phyloP scores from a whole-genome alignment of 768 basidiomycete genomes.

The Podaxis pistillaris region DNA sequence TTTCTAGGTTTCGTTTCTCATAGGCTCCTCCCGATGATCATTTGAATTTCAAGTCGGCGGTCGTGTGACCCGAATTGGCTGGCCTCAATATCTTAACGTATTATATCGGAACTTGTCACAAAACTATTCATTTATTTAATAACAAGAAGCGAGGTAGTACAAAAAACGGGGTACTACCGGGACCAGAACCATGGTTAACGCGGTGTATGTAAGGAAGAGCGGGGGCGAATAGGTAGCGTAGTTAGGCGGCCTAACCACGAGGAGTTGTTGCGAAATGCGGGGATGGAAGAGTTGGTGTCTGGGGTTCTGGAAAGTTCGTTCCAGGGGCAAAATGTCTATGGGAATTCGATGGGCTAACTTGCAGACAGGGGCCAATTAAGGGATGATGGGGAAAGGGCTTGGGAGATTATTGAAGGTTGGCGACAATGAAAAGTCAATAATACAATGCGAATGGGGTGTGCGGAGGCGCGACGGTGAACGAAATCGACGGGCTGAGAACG shows the following conservation, averaged over 20 bases:
- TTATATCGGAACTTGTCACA: neutral
- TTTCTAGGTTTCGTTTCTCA: neutral
- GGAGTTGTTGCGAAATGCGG: neutral
- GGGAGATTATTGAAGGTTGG: neutral
- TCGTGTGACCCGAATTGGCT: neutral
- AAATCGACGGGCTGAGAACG: neutral
- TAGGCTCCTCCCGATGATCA: neutral
- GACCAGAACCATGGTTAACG: neutral
- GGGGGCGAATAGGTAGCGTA: neutral
- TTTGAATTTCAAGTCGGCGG: neutral
- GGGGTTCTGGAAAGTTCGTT: slow-evolving; percentile 5
- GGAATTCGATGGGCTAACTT: neutral
- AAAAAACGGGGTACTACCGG: neutral
- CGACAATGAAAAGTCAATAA: neutral
- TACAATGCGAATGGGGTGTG: slow-evolving; percentile 4
- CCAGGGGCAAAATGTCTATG: slow-evolving; percentile 7
- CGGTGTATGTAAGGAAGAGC: neutral
- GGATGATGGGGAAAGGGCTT: neutral
- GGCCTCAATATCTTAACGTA: neutral
- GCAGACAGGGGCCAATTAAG: neutral
- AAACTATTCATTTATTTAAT: neutral
- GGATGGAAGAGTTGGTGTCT: neutral
- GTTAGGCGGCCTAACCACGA: neutral
- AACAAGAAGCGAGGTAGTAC: neutral
- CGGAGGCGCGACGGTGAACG: neutral